phyloP scores from a whole-genome alignment of 1,139 yeast species.

The Lodderomyces theae region DNA sequence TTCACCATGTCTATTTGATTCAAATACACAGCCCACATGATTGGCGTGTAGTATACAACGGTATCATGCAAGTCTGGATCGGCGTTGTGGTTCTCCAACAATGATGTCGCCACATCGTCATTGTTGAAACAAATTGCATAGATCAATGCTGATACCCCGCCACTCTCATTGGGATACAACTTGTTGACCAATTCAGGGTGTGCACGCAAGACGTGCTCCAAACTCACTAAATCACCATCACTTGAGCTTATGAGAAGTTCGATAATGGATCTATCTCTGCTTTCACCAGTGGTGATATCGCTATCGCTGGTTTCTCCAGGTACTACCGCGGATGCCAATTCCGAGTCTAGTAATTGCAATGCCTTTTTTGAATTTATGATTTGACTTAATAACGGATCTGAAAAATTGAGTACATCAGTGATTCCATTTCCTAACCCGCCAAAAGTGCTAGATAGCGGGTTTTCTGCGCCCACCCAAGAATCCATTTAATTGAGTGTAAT shows the following conservation, averaged over 20 bases:
- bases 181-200: constrained; percentile 31
- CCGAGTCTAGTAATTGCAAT: constrained; percentile 25
- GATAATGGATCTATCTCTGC: constrained; percentile 17
- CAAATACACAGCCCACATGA: constrained; percentile 50
- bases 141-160: constrained; percentile 50
- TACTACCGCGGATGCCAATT: constrained; percentile 7
- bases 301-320: constrained; percentile 4
- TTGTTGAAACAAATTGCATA: constrained; percentile 54
- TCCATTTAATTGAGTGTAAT: constrained; percentile 14
- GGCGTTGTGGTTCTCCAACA: constrained; percentile 32
- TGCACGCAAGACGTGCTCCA: constrained; percentile 35
- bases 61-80: constrained; percentile 42
- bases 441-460: constrained; percentile 9
- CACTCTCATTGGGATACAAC: constrained; percentile 31
- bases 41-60: constrained; percentile 35
- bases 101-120: constrained; percentile 40
- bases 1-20: constrained; percentile 36
- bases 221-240: constrained; percentile 48
- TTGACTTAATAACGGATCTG: constrained; percentile 42
- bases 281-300: constrained; percentile 4
- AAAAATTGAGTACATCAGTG: constrained; percentile 12
- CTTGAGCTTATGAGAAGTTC: constrained; percentile 47
- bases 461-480: constrained; percentile 15
- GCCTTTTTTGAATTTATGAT: constrained; percentile 49
- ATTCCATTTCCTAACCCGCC: constrained; percentile 8